Evolutionary conservation across 2,329 filamentous ascomycete species (phyloP), one percentile per base, ranked within the genome.

Genomic region (Chrysoporthe cubensis): DNA sequence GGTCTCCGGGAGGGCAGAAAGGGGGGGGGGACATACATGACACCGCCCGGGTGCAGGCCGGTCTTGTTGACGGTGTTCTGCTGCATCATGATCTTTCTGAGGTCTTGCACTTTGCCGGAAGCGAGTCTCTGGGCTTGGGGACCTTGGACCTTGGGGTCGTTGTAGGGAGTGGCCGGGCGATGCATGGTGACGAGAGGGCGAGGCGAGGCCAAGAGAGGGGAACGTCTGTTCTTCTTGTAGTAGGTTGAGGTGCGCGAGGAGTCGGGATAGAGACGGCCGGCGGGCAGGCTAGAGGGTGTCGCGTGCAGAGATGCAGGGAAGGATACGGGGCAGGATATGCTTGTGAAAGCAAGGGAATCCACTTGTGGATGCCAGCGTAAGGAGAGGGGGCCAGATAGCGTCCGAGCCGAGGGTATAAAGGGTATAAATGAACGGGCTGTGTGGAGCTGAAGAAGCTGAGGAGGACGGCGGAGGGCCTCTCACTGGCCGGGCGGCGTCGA

Each of bases 1-100:
- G 26, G 26, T 26, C 26, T 26, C 26, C 14, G 32, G 11, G 9
- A 5, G 11, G 16, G 60, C 13, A 6, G 40, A 9, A 32, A 2
- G 32, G n/a, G 26, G 50, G 58, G 26, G 18, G 4, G 34, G n/a
- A 90, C 93, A 81, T 88, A 96, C 93, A 91, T 86, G 74, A 97
- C 91, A 90, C 94, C 94, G 80, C 89, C 85, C 71, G 94, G 94
- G 87, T 97, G 94, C 75, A 97, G 90, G 76, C 88, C 88, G 76
- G 94, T 97, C 85, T 94, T 95, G 89, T 97, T 97, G 77, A 97
- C 87, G 78, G 83, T 86, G 76, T 80, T 85, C 40, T 44, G 54
- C 21, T 59, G 50, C 79, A 85, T 80, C 85, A 88, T 52, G 48
- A 32, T 78, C 71, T 75, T 77, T 73, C 66, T 65, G 46, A 71